phyloP scores from a whole-genome alignment of 2,329 filamentous ascomycete species.

The Ceratocystis eucalypticola region DNA sequence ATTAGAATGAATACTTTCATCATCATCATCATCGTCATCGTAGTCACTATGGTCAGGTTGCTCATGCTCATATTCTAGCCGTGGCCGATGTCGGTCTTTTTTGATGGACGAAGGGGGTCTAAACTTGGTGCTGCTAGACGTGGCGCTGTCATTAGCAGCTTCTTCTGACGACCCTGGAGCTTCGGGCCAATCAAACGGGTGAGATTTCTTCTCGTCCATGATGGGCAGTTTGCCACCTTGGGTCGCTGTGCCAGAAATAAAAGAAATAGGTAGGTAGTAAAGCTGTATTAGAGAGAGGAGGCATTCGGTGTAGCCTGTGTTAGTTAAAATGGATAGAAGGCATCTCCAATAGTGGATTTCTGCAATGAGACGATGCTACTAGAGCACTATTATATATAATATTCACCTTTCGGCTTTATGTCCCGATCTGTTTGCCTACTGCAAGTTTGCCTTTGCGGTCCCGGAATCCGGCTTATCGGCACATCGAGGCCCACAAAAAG shows the following conservation, averaged over 20 bases:
- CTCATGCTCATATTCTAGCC: background rate
- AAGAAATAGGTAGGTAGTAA: background rate
- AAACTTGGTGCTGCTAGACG: background rate
- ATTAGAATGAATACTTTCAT: conserved; percentile 17
- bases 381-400: background rate
- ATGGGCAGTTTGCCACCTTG: background rate
- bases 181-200: background rate
- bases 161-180: background rate
- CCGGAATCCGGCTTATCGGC: conserved; percentile 10
- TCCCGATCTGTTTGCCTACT: background rate
- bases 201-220: background rate
- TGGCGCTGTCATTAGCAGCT: background rate
- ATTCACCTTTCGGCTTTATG: background rate
- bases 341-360: background rate
- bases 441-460: conserved; percentile 9
- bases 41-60: background rate
- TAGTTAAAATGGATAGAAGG: background rate
- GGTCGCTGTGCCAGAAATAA: background rate
- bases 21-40: conserved; percentile 12
- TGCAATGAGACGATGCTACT: background rate
- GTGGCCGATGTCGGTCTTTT: background rate
- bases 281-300: background rate
- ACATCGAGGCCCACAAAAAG: background rate
- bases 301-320: background rate
- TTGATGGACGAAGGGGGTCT: background rate